phyloP scores from a whole-genome alignment of 2,329 filamentous ascomycete genomes.

The Alternaria burnsii region DNA sequence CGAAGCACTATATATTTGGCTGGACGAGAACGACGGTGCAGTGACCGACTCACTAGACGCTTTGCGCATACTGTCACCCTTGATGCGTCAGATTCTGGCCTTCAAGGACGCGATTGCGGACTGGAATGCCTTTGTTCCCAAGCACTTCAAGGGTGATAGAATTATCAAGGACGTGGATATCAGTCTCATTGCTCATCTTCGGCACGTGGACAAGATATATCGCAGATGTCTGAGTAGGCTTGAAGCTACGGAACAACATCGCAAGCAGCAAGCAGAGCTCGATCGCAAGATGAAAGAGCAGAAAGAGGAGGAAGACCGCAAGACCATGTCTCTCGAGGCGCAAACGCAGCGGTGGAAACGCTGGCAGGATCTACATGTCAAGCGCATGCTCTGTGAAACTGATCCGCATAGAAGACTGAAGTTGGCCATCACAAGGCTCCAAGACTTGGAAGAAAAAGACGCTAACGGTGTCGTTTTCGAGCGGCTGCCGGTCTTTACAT shows the following conservation, averaged over 20 bases:
- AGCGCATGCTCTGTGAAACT: constrained; percentile 37
- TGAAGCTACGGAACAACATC: constrained; percentile 11
- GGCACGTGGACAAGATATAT: constrained; percentile 19
- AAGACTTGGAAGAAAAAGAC: constrained; percentile 42
- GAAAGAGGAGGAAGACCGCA: constrained; percentile 6
- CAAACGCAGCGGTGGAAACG: constrained; percentile 21
- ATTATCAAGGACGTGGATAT: constrained; percentile 34
- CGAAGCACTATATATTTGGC: constrained; percentile 26
- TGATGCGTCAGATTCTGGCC: constrained; percentile 27
- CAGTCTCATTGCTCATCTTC: constrained; percentile 39
- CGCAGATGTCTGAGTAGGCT: constrained; percentile 12
- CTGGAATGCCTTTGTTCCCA: constrained; percentile 32
- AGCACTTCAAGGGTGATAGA: constrained; percentile 26
- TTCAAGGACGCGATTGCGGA: constrained; percentile 35
- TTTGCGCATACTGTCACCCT: constrained; percentile 26
- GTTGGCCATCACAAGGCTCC: constrained; percentile 22
- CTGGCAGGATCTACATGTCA: constrained; percentile 44
- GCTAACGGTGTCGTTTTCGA: constrained; percentile 52
- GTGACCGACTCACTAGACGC: constrained; percentile 20
- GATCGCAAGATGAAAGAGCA: constrained; percentile 17
- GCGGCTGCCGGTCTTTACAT: constrained; percentile 49
- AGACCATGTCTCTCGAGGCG: constrained; percentile 1
- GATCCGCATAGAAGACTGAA: constrained; percentile 18
- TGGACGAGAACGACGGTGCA: constrained; percentile 12
- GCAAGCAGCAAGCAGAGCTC: constrained; percentile 10